These are phyloP conservation scores for Puccinia polysora DNA, from an alignment of 1,284 basidiomycete species.

Conservation along the genomic window DNA sequence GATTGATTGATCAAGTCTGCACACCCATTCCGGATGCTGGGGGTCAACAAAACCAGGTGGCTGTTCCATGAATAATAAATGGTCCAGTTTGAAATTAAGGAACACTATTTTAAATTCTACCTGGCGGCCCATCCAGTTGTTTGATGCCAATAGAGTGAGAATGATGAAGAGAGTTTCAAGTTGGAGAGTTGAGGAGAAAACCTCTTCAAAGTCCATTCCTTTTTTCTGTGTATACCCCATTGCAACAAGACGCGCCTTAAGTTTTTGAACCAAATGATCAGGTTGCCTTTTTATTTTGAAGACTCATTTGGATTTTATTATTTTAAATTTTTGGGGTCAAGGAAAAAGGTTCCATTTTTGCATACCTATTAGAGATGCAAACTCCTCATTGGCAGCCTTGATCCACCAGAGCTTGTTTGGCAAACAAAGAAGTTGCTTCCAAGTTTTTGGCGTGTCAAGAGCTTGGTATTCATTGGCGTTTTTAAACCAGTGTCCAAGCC, in stretches of 20 bases:
- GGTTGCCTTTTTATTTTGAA: background rate
- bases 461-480: background rate
- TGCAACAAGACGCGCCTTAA: background rate
- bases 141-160: background rate
- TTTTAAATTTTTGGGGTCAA: background rate
- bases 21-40: slow-evolving; percentile 3
- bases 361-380: background rate
- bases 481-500: background rate
- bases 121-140: slow-evolving; percentile 1
- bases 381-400: background rate
- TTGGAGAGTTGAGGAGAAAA: background rate
- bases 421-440: background rate
- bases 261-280: background rate
- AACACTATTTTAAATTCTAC: background rate
- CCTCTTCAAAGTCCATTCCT: background rate
- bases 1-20: too few species aligned
- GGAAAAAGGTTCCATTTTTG: background rate
- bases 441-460: background rate
- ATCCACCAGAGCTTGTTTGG: background rate
- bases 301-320: background rate
- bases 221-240: background rate
- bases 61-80: background rate
- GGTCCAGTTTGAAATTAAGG: background rate
- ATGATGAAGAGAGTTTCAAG: background rate
- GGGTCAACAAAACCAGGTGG: background rate